A percentile compares a stretch with the other conserved stretches of the same genome.
phyloP scores from a whole-genome alignment of 2,329 filamentous ascomycete genomes.

The Aureobasidium sp. region DNA sequence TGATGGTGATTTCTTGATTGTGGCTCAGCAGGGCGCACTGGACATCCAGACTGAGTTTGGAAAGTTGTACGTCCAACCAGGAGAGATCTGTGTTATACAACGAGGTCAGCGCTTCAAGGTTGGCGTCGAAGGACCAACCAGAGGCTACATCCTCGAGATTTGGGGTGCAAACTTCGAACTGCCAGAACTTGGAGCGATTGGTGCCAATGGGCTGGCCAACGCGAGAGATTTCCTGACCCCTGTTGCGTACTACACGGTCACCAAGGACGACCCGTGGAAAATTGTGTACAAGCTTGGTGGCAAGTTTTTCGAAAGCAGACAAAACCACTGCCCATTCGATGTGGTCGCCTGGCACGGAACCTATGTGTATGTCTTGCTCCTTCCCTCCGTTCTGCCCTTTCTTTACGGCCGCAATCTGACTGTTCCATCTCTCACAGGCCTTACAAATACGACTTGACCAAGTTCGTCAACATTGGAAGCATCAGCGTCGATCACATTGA shows the following conservation, averaged over 20 bases:
- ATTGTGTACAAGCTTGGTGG: constrained; percentile 32
- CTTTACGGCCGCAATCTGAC: neutral
- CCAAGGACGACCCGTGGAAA: constrained; percentile 28
- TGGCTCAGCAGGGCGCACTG: constrained; percentile 29
- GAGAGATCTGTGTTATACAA: constrained; percentile 34
- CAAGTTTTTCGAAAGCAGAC: constrained; percentile 26
- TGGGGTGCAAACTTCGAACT: constrained; percentile 35
- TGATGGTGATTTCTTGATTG: constrained; percentile 33
- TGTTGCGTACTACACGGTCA: constrained; percentile 30
- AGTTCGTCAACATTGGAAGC: constrained; percentile 34
- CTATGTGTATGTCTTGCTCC: constrained; percentile 28
- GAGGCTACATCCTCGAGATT: constrained; percentile 34
- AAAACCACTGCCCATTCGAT: constrained; percentile 37
- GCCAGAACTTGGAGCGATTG: constrained; percentile 32
- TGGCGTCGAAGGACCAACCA: constrained; percentile 30
- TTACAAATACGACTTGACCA: constrained; percentile 45
- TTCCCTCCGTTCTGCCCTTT: neutral
- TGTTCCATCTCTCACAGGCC: constrained; percentile 16
- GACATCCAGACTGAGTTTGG: constrained; percentile 34
- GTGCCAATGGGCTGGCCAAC: constrained; percentile 33
- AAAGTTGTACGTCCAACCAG: constrained; percentile 31
- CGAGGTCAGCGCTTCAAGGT: constrained; percentile 32
- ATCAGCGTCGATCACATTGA: constrained; percentile 34
- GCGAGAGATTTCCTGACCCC: constrained; percentile 32
- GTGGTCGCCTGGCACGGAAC: constrained; percentile 35